Base-by-base conservation (phyloP, 2,329 filamentous ascomycete genomes). In the Cladophialophora psammophila region DNA sequence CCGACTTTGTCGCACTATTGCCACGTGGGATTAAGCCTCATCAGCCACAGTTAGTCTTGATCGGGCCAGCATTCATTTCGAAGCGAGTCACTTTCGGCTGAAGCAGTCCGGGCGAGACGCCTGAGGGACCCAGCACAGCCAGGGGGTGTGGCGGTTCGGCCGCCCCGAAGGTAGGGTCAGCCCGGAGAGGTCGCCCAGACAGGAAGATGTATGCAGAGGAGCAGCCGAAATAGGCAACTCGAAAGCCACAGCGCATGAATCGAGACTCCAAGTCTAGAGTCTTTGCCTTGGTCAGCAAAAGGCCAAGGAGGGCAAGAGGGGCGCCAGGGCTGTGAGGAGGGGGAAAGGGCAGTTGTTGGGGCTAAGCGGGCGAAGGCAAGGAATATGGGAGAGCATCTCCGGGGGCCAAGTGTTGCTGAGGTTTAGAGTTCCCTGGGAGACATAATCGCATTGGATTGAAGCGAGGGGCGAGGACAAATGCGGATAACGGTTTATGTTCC, bases 1-100 rank as follows among this genome's bases (percentile, higher is more conserved):
- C n/a, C 48, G 52, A 64, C 55, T 45, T 57, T 26, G 65, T 9
- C 48, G 59, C 59, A 54, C 48, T 52, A 60, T 55, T 40, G 54
- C 65, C 65, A 67, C 65, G 65, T 67, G 65, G 65, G 32, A 57
- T n/a, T 13, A 56, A 60, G 60, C 65, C 61, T 54, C 65, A 60
- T 7, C 48, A 64, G 65, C 65, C 65, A 67, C 65, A 54, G 6
- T 56, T 3, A 31, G 15, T 35, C 34, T 54, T 18, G 34, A 42
- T 63, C 38, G 45, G 59, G 52, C n/a, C 40, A 54, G 59, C 26
- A 52, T 9, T 52, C 34, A 35, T 32, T 8, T 60, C 38, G 45
- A 66, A 62, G 60, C 67, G 67, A 62, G 38, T 34, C 26, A 31
- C 42, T 66, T 58, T 57, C 66, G 63, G 53, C 60, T 36, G 50